Evolutionary conservation across 2,329 filamentous ascomycete species (phyloP).

Genomic region (Sporothrix variecibatus): DNA sequence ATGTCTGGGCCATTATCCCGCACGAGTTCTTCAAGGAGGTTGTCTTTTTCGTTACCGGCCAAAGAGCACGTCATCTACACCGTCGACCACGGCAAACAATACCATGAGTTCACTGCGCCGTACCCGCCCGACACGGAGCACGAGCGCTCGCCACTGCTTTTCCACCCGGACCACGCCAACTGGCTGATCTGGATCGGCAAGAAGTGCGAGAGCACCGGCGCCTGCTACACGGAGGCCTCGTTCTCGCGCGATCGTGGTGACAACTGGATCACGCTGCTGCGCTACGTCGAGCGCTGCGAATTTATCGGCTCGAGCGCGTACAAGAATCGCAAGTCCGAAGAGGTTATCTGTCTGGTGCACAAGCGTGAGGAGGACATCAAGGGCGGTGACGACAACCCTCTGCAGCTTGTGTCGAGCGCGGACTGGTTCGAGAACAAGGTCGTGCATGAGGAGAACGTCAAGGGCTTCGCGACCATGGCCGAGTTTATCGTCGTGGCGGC

Average conservation of each 20-base stretch:
- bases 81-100: slow-evolving; percentile 71
- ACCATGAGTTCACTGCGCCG: slow-evolving; percentile 73
- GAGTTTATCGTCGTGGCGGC: slow-evolving; percentile 93
- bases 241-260: slow-evolving; percentile 78
- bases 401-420: slow-evolving; percentile 74
- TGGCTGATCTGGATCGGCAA: slow-evolving; percentile 91
- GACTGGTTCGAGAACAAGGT: slow-evolving; percentile 71
- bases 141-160: slow-evolving; percentile 59
- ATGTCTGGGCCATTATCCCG: slow-evolving; percentile 70
- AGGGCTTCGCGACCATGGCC: slow-evolving; percentile 89
- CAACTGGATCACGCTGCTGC: slow-evolving; percentile 73
- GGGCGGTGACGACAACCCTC: slow-evolving; percentile 61
- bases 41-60: slow-evolving; percentile 79
- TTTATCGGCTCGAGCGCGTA: slow-evolving; percentile 72
- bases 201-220: slow-evolving; percentile 59
- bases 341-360: slow-evolving; percentile 65
- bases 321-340: slow-evolving; percentile 53
- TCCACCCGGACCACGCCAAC: slow-evolving; percentile 82
- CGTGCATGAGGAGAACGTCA: slow-evolving; percentile 68
- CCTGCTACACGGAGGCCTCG: slow-evolving; percentile 74
- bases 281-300: slow-evolving; percentile 78
- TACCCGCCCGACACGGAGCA: slow-evolving; percentile 47
- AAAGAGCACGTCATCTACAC: slow-evolving; percentile 73
- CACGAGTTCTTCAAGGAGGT: slow-evolving; percentile 81
- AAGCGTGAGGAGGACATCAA: slow-evolving; percentile 51